phyloP scores from a whole-genome alignment of 129 eudicot species.

The Centrapalus pauciflorus region DNA sequence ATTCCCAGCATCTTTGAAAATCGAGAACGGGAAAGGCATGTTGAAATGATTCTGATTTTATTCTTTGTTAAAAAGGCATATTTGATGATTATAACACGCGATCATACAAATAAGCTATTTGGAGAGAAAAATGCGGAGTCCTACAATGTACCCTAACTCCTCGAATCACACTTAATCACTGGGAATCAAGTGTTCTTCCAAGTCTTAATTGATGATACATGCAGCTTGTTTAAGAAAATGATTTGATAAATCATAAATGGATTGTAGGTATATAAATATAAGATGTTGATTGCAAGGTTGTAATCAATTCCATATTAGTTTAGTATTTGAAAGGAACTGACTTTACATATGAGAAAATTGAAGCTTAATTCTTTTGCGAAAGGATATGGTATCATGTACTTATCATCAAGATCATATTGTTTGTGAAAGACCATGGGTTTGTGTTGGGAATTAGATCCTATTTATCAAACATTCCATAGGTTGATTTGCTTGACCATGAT shows the following conservation, averaged over 20 bases:
- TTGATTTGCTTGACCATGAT: neutral
- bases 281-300: slow-evolving; percentile 2
- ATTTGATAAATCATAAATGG: neutral
- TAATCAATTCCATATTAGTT: neutral
- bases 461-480: neutral
- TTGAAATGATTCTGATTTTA: neutral
- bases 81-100: neutral
- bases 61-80: neutral
- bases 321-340: neutral
- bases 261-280: neutral
- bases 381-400: neutral
- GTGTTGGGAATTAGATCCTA: neutral
- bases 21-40: neutral
- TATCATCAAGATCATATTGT: neutral
- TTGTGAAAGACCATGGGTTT: neutral
- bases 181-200: neutral
- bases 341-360: neutral
- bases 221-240: neutral
- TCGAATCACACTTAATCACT: neutral
- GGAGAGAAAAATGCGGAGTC: neutral
- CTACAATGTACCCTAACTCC: neutral
- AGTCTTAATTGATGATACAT: neutral
- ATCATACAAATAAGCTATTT: neutral
- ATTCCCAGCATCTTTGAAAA: neutral
- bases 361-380: neutral